phyloP scores from a whole-genome alignment of 2,329 filamentous ascomycete genomes.

The Cladosporium sp. region DNA sequence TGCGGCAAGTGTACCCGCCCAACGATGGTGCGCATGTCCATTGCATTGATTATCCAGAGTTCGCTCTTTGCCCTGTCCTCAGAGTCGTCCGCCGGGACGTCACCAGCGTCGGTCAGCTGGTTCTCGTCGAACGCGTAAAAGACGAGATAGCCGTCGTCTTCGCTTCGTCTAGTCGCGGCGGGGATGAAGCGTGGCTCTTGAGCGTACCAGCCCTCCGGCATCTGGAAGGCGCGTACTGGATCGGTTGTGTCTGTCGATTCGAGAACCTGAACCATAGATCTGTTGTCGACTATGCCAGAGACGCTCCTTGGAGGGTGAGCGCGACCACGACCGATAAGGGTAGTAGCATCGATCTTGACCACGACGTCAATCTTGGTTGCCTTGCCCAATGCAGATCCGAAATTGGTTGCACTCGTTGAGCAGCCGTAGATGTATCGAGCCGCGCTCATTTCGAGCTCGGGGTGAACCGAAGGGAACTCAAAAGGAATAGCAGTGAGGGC shows the following conservation, averaged over 20 bases:
- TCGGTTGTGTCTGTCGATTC: conserved; percentile 35
- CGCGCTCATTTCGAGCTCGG: conserved; percentile 51
- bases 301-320: conserved; percentile 35
- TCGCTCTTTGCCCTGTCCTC: conserved; percentile 48
- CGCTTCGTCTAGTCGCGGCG: conserved; percentile 30
- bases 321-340: conserved; percentile 53
- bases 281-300: conserved; percentile 59
- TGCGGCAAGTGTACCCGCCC: conserved; percentile 59
- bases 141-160: conserved; percentile 65
- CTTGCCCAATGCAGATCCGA: conserved; percentile 58
- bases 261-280: conserved; percentile 52
- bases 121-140: conserved; percentile 68
- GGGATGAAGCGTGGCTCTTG: conserved; percentile 66
- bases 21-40: conserved; percentile 57
- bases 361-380: conserved; percentile 64
- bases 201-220: conserved; percentile 59
- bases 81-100: conserved; percentile 35
- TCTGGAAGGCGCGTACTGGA: conserved; percentile 57
- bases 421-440: conserved; percentile 65
- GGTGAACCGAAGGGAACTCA: conserved; percentile 61
- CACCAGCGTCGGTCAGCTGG: conserved; percentile 44
- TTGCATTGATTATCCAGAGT: conserved; percentile 65
- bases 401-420: conserved; percentile 54
- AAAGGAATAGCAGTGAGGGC: conserved; percentile 62
- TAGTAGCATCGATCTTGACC: conserved; percentile 56